Conservation (phyloP, 345 rosid species). For the Acer negundo region DNA sequence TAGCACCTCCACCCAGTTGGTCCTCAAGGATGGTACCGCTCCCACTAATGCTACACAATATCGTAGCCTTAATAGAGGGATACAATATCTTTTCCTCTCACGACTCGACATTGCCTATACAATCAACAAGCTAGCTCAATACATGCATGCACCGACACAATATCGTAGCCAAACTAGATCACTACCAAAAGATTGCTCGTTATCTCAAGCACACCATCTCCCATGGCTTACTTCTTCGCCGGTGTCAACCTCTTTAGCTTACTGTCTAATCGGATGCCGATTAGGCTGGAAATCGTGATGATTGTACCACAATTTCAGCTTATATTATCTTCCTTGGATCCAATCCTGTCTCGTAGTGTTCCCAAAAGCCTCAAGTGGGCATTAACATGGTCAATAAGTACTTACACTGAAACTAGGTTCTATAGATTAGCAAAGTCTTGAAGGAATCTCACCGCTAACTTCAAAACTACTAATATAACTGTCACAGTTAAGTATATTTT, state of each 20-base stretch:
- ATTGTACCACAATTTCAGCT: too few species aligned
- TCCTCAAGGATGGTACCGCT: not conserved
- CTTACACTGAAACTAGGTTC: conserved; percentile 37
- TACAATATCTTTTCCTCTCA: not conserved
- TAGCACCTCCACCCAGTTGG: not conserved
- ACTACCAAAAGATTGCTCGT: not conserved
- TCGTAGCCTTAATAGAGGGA: not conserved
- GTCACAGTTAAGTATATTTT: not conserved
- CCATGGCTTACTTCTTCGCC: too few species aligned
- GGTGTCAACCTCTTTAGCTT: too few species aligned
- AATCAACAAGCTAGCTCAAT: not conserved
- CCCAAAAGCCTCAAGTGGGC: not conserved
- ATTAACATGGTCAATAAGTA: not conserved
- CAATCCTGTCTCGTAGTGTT: too few species aligned
- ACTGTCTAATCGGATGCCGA: too few species aligned
- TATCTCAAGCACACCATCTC: not conserved
- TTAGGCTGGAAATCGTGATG: too few species aligned
- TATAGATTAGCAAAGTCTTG: conserved; percentile 40
- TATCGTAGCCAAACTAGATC: not conserved
- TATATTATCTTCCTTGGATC: too few species aligned
- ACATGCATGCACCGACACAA: not conserved
- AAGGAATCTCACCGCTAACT: conserved; percentile 59
- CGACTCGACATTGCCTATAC: not conserved
- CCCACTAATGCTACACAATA: not conserved
- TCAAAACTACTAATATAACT: conserved; percentile 59